Evolutionary conservation across 1,284 basidiomycete species (phyloP).

Genomic region (Apiotrichum porosum): DNA sequence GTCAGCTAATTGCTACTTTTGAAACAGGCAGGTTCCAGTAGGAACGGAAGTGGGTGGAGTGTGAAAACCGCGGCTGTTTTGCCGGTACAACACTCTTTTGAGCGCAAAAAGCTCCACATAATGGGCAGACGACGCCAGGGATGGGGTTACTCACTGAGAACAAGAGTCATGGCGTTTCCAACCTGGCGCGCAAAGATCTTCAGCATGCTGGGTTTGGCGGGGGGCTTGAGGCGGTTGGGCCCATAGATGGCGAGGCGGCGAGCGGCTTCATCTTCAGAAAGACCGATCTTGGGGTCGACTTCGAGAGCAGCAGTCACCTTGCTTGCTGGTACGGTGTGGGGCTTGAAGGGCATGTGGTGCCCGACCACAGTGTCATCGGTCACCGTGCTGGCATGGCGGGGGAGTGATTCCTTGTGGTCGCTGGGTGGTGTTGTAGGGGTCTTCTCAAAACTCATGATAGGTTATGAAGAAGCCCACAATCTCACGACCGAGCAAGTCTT

Average conservation of each 20-base stretch:
- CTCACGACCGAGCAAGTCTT: too few relatives aligned
- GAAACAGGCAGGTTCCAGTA: too few relatives aligned
- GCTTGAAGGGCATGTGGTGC: constrained; percentile 25
- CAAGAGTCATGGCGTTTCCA: constrained; percentile 48
- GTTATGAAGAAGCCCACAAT: constrained; percentile 1
- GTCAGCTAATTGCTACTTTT: background rate
- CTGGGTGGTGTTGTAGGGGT: background rate
- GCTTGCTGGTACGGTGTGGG: constrained; percentile 37
- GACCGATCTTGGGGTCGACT: constrained; percentile 35
- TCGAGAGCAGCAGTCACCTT: constrained; percentile 42
- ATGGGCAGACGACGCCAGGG: background rate
- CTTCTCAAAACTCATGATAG: constrained; percentile 4
- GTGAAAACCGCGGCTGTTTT: too few relatives aligned
- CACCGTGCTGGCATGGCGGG: background rate
- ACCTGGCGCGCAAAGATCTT: constrained; percentile 42
- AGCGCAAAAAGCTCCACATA: background rate
- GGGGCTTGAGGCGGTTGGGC: constrained; percentile 49
- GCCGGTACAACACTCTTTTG: too few relatives aligned
- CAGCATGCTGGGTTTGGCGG: constrained; percentile 35
- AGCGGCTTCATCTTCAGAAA: constrained; percentile 29
- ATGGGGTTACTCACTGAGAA: constrained; percentile 37
- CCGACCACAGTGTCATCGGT: background rate
- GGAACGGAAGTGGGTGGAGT: too few relatives aligned
- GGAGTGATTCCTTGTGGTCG: background rate
- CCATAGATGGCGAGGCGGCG: constrained; percentile 41